Evolutionary conservation across 2,329 filamentous ascomycete genomes (phyloP), one percentile per base, ranked within the genome.

Genomic region (Pseudocercospora macadamiae): DNA sequence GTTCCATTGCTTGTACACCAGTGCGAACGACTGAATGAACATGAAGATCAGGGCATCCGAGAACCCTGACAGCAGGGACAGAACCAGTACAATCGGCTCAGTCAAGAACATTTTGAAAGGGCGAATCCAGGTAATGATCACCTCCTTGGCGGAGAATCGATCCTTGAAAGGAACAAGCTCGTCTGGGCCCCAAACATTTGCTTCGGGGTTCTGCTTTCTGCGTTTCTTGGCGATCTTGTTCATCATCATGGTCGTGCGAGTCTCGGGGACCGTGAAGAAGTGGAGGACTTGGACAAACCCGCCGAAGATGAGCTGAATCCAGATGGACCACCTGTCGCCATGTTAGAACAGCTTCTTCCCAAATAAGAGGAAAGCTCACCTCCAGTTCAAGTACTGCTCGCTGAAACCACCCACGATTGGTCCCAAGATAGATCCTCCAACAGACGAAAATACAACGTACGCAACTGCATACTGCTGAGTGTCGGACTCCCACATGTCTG

Each of bases 231-330:
- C 91, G 59, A 93, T 90, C 1, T 80, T 80, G 76, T 95, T 88
- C 81, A 96, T 86, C 78, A 95, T 82, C 63, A 92, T 85, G 2
- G 89, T 93, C 0, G 87, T 86, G 55, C 91, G 83, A 0, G 91
- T 96, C 73, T 96, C 91, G 1, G 90, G 91, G 1, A 95, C 90
- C 54, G 90, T 70, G 51, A 88, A 68, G 64, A 71, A 72, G 61
- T 75, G 73, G 3, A 90, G 70, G 3, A 84, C 23, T 71, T 93
- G 90, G 10, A 93, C 85, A 49, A 84, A 81, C 4, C 78, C 89
- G 28, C 90, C 90, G 54, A 95, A 87, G 68, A 93, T 92, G 65
- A 95, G 84, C 75, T 96, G 91, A 61, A 95, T 90, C 91, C 91
- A 96, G 71, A 95, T 93, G 54, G 81, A 86, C 89, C 89, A 93